Base-by-base conservation (phyloP, 768 basidiomycete species). In the Rubroboletus pulcherrimus region DNA sequence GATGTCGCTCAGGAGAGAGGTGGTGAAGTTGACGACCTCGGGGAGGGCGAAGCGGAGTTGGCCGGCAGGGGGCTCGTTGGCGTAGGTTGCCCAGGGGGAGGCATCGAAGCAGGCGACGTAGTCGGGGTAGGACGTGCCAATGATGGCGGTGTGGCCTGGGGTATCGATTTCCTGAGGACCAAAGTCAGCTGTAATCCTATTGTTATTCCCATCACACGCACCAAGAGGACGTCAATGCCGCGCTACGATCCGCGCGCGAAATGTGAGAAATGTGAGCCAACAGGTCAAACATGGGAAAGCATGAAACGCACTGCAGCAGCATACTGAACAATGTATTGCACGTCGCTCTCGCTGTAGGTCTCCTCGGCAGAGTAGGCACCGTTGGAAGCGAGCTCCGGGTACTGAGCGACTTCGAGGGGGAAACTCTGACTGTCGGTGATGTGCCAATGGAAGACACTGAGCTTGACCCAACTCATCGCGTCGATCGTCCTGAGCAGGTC, bases 381-480 rank as follows among this genome's bases (percentile, higher is more conserved):
- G 2, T 80, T 76, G 17, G 59, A 56, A 10, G 87, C 76, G 1
- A 93, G 74, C 52, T 82, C 80, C 0, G 85, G 78, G 65, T 81
- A 86, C 10, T 77, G 78, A 4, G 81, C 74, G 19, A 93, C 72
- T 38, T 79, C 75, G 15, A 93, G 76, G 2, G 92, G 91, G 75
- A 89, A 94, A 35, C 83, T 85, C 63, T 93, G 89, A 51, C 84
- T 83, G 70, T 94, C 92, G 35, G 84, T 83, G 54, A 91, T 76
- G 64, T 93, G 92, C 91, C 91, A 93, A 60, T 93, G 89, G 62
- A 93, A 81, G 2, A 81, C 82, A 69, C 85, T 91, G 51, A 72
- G 73, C 75, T 84, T 85, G 57, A 77, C 76, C 71, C 76, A 76
- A 12, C 74, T 73, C 79, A 83, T 82, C 11, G 79, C 76, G 39